A percentile compares a stretch with the other conserved stretches of the same genome.
These are phyloP conservation scores for Moesziomyces globuligerus DNA, from an alignment of 1,284 basidiomycete genomes.

Conservation along the genomic window DNA sequence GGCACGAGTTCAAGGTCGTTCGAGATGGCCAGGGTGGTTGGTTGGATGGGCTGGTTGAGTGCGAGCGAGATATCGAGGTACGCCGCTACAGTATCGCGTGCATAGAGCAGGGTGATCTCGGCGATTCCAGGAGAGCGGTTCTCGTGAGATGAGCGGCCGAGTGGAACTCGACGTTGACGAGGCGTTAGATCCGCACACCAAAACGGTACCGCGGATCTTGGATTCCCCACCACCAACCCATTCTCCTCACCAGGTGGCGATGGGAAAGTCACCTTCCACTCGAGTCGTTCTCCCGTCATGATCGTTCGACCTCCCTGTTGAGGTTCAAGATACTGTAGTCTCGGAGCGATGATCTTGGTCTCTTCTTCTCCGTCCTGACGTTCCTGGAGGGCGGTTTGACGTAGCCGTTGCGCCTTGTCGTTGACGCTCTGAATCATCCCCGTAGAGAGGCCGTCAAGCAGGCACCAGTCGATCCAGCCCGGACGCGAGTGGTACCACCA, in stretches of 20 bases:
- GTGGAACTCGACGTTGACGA: constrained; percentile 30
- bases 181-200: constrained; percentile 55
- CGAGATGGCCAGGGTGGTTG: constrained; percentile 24
- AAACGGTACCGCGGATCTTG: constrained; percentile 41
- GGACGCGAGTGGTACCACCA: constrained; percentile 48
- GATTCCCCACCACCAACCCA: constrained; percentile 12
- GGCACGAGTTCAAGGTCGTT: constrained; percentile 26
- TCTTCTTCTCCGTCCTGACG: constrained; percentile 6
- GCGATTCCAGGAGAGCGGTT: constrained; percentile 42
- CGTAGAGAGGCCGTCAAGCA: constrained; percentile 39
- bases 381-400: constrained; percentile 16
- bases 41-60: constrained; percentile 30
- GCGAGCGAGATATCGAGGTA: constrained; percentile 30
- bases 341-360: constrained; percentile 9
- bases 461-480: constrained; percentile 58
- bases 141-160: constrained; percentile 26
- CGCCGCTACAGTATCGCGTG: constrained; percentile 15
- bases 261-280: constrained; percentile 56
- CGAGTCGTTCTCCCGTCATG: constrained; percentile 34
- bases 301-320: constrained; percentile 39
- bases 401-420: constrained; percentile 22
- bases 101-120: constrained; percentile 48
- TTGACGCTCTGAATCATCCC: constrained; percentile 38
- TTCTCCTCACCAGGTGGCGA: constrained; percentile 8
- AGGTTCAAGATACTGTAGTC: constrained; percentile 25